Evolutionary conservation across 2,329 filamentous ascomycete genomes (phyloP), one percentile per base, ranked within the genome.

Genomic region (Alternaria brassicae): DNA sequence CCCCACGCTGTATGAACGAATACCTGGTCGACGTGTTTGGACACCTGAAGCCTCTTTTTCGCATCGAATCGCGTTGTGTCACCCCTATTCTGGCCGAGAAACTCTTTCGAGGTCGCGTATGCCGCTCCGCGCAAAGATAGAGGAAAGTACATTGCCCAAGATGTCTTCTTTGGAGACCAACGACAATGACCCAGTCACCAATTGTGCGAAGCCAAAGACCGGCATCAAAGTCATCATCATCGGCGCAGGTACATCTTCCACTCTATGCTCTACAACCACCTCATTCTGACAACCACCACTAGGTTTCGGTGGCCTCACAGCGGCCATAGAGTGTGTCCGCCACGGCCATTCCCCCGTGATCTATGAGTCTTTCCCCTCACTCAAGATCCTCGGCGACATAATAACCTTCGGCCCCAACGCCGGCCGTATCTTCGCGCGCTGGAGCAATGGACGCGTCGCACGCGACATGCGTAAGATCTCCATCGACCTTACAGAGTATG

Each of bases 361-460:
- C 60, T 86, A 87, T 70, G 86, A 88, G 66, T 80, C 82, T 1
- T 88, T 87, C 59, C 74, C 76, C 7, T 81, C 83, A 53, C 81
- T 88, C 54, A 89, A 88, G 65, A 75, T 80, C 4, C 81, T 89
- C 0, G 87, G 86, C 52, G 85, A 88, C 74, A 87, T 88, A 61
- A 88, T 88, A 62, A 85, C 83, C 12, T 88, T 88, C 61, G 86
- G 86, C 2, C 80, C 84, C 47, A 89, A 89, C 63, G 85, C 81
- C 12, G 85, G 85, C 0, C 83, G 86, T 39, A 88, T 89, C 65
- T 87, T 88, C 67, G 72, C 83, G 52, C 82, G 86, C 3, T 89
- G 87, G 86, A 78, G 77, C 0, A 72, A 82, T 27, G 83, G 85
- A 30, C 72, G 77, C 32, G 78, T 88, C 9, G 78, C 80, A 7